Evolutionary conservation across 2,329 filamentous ascomycete genomes (phyloP).

Genomic region (Chaetomiaceae sp.): DNA sequence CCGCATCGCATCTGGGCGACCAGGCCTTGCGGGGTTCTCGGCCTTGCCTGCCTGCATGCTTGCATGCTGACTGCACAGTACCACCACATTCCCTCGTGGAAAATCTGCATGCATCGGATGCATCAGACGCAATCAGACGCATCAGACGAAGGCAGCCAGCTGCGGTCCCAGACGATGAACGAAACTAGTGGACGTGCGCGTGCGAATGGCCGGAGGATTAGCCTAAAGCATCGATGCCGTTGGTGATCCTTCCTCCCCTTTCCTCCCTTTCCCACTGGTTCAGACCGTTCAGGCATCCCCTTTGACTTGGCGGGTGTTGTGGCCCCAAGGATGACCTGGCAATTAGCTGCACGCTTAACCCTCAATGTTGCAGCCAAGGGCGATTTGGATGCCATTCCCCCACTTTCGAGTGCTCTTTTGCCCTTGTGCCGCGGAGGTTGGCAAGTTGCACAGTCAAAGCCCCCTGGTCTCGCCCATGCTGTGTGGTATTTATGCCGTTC

Average conservation of each 20-base stretch:
- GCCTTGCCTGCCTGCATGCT: not conserved
- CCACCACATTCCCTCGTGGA: not conserved
- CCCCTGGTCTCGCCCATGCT: not conserved
- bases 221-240: constrained; percentile 11
- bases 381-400: not conserved
- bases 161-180: too few relatives aligned
- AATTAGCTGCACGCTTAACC: not conserved
- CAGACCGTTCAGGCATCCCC: not conserved
- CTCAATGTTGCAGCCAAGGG: not conserved
- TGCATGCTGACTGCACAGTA: not conserved
- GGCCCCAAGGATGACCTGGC: not conserved
- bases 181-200: not conserved
- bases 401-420: not conserved
- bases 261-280: not conserved
- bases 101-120: not conserved
- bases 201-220: constrained; percentile 13
- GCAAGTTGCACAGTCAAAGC: not conserved
- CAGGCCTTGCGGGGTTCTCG: not conserved
- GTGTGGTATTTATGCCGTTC: not conserved
- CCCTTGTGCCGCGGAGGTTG: not conserved
- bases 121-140: not conserved
- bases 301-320: not conserved
- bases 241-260: not conserved
- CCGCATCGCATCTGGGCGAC: not conserved
- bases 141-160: not conserved